phyloP scores from a whole-genome alignment of 176 grass and related monocot species.

The Zea luxurians region DNA sequence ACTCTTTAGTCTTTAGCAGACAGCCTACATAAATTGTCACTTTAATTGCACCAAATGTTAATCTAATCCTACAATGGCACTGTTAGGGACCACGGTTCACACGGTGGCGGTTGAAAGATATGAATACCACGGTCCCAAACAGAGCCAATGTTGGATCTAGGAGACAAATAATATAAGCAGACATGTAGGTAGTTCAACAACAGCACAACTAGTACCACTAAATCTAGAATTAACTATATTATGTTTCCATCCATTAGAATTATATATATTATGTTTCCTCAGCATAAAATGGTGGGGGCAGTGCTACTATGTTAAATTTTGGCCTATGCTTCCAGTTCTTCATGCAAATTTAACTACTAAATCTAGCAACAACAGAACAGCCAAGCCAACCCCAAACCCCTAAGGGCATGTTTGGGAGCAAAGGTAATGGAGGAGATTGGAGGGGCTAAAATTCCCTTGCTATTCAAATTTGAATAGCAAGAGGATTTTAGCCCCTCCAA shows the following conservation, averaged over 20 bases:
- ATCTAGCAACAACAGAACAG: neutral
- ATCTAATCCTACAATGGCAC: neutral
- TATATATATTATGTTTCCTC: constrained; percentile 15
- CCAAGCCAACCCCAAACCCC: neutral
- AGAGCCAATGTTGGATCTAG: neutral
- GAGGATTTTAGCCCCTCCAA: too few relatives aligned
- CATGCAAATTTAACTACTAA: constrained; percentile 1
- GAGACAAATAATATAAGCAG: neutral
- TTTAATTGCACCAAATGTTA: neutral
- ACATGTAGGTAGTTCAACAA: neutral
- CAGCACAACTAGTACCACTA: neutral
- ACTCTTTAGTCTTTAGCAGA: constrained; percentile 1
- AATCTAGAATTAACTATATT: neutral
- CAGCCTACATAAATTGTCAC: neutral
- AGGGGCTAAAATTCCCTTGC: too few relatives aligned
- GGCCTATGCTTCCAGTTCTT: neutral
- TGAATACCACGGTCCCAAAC: neutral
- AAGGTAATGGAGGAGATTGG: too few relatives aligned
- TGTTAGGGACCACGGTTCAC: neutral
- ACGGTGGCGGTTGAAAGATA: neutral
- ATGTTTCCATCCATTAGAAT: neutral
- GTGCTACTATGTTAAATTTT: neutral
- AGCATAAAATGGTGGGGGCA: neutral
- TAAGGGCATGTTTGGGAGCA: too few relatives aligned
- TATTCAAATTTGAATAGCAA: too few relatives aligned